Conservation (phyloP, 2,329 filamentous ascomycete genomes). For the Pseudopithomyces chartarum region DNA sequence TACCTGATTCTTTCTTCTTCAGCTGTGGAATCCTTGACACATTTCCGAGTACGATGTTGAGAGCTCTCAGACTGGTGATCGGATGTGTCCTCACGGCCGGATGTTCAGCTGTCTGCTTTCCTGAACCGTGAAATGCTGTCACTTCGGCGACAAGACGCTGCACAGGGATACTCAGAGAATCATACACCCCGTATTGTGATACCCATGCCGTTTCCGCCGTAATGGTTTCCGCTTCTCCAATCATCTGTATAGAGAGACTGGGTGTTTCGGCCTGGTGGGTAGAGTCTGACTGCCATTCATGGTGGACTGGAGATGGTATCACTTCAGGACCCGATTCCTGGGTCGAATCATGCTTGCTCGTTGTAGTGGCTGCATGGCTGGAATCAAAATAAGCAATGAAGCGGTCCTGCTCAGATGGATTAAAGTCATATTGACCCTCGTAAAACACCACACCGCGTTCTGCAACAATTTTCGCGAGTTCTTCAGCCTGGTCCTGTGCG, state of each 20-base stretch:
- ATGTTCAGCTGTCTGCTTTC: conserved; percentile 40
- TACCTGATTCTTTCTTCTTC: conserved; percentile 56
- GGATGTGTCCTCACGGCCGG: conserved; percentile 57
- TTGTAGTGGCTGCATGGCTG: too few relatives aligned
- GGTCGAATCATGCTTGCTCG: conserved; percentile 21
- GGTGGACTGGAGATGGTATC: background rate
- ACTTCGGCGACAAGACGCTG: conserved; percentile 12
- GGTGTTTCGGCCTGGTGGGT: conserved; percentile 7
- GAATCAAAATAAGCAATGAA: conserved; percentile 7
- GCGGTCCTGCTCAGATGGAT: conserved; percentile 4
- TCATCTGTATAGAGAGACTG: conserved; percentile 9
- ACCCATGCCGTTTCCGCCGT: conserved; percentile 8
- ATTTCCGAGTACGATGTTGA: conserved; percentile 48
- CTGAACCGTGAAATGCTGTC: conserved; percentile 9
- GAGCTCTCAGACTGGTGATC: conserved; percentile 53
- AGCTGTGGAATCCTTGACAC: conserved; percentile 57
- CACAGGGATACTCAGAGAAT: conserved; percentile 14
- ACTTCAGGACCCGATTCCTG: too few relatives aligned
- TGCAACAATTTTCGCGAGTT: conserved; percentile 43
- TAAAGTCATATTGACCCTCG: conserved; percentile 51
- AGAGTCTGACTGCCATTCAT: conserved; percentile 11
- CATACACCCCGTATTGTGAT: conserved; percentile 20
- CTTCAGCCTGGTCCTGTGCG: conserved; percentile 48
- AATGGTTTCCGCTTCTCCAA: background rate
- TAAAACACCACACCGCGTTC: conserved; percentile 50